Percentiles rank a stretch among this genome's conserved stretches.
Conservation (phyloP, 441 rosid species). For the Corymbia calophylla region DNA sequence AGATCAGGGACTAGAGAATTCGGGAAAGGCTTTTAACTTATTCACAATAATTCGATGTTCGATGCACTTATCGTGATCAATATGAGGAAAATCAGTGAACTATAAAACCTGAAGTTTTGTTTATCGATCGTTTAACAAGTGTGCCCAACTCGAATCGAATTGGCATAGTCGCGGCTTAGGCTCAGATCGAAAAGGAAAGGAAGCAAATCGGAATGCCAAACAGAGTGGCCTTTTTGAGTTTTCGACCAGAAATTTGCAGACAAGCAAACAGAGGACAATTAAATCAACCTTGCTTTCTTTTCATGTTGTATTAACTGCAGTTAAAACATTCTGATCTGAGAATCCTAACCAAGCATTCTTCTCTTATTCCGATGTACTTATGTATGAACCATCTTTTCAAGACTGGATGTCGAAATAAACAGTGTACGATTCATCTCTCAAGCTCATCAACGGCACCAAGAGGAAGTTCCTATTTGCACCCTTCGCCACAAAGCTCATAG, state of each 20-base stretch:
- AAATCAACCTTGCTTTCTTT: neutral
- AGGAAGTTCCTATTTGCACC: slow-evolving; percentile 57
- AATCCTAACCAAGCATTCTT: neutral
- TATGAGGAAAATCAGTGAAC: neutral
- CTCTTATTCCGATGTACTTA: neutral
- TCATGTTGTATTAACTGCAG: no score
- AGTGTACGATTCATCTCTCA: slow-evolving; percentile 73
- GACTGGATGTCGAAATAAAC: slow-evolving; percentile 58
- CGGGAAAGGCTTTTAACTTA: neutral
- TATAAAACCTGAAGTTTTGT: neutral
- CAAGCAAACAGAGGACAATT: neutral
- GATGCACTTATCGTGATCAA: neutral
- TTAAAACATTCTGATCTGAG: no score
- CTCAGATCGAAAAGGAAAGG: neutral
- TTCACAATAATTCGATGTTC: neutral
- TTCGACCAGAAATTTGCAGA: neutral
- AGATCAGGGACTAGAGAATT: neutral
- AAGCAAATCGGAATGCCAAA: neutral
- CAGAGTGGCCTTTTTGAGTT: neutral
- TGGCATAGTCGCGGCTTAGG: neutral
- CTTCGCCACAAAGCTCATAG: slow-evolving; percentile 64
- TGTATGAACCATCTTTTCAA: slow-evolving; percentile 5
- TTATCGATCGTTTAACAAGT: neutral
- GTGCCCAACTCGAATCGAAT: neutral
- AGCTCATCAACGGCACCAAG: slow-evolving; percentile 56